These are phyloP conservation scores for Xylariaceae sp. DNA, from an alignment of 2,329 filamentous ascomycete species.

Conservation along the genomic window DNA sequence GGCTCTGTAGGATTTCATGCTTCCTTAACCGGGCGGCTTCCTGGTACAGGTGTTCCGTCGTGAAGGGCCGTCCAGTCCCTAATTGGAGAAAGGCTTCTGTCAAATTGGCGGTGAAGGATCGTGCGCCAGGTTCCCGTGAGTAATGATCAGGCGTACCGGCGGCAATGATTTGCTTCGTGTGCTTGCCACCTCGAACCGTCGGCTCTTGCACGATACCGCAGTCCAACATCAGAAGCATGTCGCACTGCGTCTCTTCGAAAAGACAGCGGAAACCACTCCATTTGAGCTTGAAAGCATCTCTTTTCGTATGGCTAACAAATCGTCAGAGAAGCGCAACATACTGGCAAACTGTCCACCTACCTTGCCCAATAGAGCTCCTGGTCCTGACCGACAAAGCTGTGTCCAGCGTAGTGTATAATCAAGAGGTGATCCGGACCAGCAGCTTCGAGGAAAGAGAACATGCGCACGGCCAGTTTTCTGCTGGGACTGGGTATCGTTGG, in stretches of 20 bases:
- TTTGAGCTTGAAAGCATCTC: slow-evolving; percentile 56
- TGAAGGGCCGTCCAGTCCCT: slow-evolving; percentile 50
- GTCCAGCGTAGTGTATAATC: slow-evolving; percentile 60
- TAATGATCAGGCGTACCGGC: slow-evolving; percentile 52
- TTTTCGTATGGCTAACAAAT: slow-evolving; percentile 46
- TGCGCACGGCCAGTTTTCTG: slow-evolving; percentile 56
- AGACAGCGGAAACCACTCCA: slow-evolving; percentile 60
- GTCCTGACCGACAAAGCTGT: slow-evolving; percentile 54
- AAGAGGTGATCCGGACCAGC: slow-evolving; percentile 54
- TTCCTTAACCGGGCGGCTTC: slow-evolving; percentile 46
- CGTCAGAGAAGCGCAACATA: slow-evolving; percentile 35
- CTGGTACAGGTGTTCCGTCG: slow-evolving; percentile 51
- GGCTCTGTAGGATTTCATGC: slow-evolving; percentile 40
- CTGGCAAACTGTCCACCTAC: slow-evolving; percentile 41
- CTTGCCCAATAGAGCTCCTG: slow-evolving; percentile 62
- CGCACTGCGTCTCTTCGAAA: slow-evolving; percentile 58
- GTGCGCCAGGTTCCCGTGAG: slow-evolving; percentile 40
- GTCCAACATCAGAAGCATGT: slow-evolving; percentile 58
- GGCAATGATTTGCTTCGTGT: slow-evolving; percentile 58
- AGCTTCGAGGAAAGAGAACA: slow-evolving; percentile 55
- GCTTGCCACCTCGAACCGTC: slow-evolving; percentile 46
- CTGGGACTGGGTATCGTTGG: slow-evolving; percentile 55
- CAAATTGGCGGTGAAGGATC: slow-evolving; percentile 55
- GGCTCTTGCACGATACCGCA: slow-evolving; percentile 53
- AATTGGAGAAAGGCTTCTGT: slow-evolving; percentile 52